Base-by-base conservation (phyloP, 495 filamentous ascomycete species). In the Monascus purpureus region DNA sequence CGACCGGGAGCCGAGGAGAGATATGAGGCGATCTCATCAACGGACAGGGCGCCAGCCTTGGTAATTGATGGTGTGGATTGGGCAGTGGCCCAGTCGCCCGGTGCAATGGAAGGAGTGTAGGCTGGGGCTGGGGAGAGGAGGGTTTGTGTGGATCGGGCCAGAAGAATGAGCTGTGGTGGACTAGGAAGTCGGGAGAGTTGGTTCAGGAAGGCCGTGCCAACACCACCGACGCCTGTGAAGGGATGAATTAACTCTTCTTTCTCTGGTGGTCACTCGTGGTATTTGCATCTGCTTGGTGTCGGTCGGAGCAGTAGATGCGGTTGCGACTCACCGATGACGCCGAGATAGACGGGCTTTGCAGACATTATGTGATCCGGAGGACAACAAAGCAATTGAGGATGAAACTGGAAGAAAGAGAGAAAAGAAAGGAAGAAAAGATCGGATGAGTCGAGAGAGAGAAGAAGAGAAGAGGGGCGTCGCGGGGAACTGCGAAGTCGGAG, bases 201-300 rank as follows among this genome's bases (percentile, higher is more conserved):
- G 34, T 62, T 58, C 41, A 97, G 75, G 69, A 96, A 95, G 47
- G 73, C 73, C 53, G 82, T 81, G 38, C 90, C 90, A 32, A 97
- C 90, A 33, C 90, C 88, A 44, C 90, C 90, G 41, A 77, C 81
- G 42, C 90, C 90, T 95, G 43, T 8, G 36, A 5, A 5, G 20
- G 20, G 4, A 9, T 22, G 4, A 22, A 22, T 22, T 22, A 4
- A 9, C 9, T 22, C 9, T 22, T 22, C 20, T 22, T 22, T 9
- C 20, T 22, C 9, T 22, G 5, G 20, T 22, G 5, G 20, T 22
- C 20, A 22, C 9, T 22, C n/a, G n/a, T 31, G 8, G 17, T 11
- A 15, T 14, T 13, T 14, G 28, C 11, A 18, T 22, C 7, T 2
- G 14, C 7, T 14, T 27, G 8, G 15, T 24, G 24, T 13, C 28